These are phyloP conservation scores for Salix caprea DNA, from an alignment of 345 rosid genomes.

Conservation along the genomic window DNA sequence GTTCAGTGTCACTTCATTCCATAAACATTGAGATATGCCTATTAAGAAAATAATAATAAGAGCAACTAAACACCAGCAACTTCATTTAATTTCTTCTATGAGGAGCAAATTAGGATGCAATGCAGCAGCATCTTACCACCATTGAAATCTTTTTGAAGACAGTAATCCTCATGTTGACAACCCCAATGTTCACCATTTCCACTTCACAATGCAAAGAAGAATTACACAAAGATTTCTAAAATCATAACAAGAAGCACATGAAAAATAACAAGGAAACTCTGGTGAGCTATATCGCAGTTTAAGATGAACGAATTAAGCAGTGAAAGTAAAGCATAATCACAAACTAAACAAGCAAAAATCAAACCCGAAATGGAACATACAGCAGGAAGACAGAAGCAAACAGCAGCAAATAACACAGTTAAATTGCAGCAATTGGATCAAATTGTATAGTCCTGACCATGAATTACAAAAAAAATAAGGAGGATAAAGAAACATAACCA, in stretches of 20 bases:
- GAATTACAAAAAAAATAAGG: neutral
- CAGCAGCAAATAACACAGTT: neutral
- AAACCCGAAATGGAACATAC: neutral
- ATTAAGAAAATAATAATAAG: conserved; percentile 3
- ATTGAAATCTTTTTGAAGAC: conserved; percentile 32
- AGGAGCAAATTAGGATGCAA: neutral
- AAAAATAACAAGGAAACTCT: neutral
- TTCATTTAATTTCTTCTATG: neutral
- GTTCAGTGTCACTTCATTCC: conserved; percentile 57
- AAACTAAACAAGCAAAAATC: neutral
- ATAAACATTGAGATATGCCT: conserved; percentile 33
- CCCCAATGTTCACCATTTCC: conserved; percentile 33
- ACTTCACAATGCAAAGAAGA: conserved; percentile 15
- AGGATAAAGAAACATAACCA: neutral
- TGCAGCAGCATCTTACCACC: conserved; percentile 26
- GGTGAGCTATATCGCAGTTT: neutral
- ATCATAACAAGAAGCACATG: neutral
- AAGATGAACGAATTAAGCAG: neutral
- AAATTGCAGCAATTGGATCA: conserved; percentile 10
- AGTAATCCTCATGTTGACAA: conserved; percentile 34
- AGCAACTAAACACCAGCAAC: neutral
- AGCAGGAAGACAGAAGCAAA: neutral
- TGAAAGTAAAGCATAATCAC: neutral
- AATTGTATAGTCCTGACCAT: neutral
- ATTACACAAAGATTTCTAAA: neutral